Evolutionary conservation across 1,139 yeast genomes (phyloP).

Genomic region (Debaryomyces subglobosus): DNA sequence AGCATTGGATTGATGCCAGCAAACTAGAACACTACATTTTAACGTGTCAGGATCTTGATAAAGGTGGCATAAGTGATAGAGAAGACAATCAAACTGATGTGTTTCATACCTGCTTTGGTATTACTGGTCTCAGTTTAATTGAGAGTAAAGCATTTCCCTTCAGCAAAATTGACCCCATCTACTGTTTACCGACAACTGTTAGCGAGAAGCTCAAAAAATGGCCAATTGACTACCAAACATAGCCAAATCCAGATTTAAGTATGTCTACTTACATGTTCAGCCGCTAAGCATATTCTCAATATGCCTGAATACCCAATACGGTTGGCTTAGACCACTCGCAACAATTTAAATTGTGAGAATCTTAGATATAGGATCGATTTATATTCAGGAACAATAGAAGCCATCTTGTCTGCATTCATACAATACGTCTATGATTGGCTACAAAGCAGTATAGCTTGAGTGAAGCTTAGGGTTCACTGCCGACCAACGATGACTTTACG

Average conservation of each 20-base stretch:
- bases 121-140: conserved; percentile 81
- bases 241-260: conserved; percentile 6
- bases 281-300: not conserved
- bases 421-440: not conserved
- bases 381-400: not conserved
- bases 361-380: not conserved
- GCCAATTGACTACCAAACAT: conserved; percentile 15
- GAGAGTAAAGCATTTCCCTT: conserved; percentile 55
- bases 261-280: not conserved
- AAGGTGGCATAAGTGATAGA: conserved; percentile 92
- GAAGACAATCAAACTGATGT: conserved; percentile 92
- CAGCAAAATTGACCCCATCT: conserved; percentile 74
- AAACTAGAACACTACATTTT: conserved; percentile 69
- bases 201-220: conserved; percentile 53
- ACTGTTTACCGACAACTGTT: conserved; percentile 71
- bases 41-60: conserved; percentile 71
- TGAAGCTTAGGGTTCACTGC: not conserved
- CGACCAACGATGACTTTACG: not conserved
- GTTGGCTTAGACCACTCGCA: not conserved
- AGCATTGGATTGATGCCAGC: conserved; percentile 73
- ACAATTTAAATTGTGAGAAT: not conserved
- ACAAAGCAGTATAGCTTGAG: not conserved
- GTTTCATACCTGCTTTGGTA: conserved; percentile 88
- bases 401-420: not conserved
- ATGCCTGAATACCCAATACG: not conserved